These are phyloP conservation scores for Hyaloscypha finlandica DNA, from an alignment of 495 filamentous ascomycete genomes.

Conservation along the genomic window DNA sequence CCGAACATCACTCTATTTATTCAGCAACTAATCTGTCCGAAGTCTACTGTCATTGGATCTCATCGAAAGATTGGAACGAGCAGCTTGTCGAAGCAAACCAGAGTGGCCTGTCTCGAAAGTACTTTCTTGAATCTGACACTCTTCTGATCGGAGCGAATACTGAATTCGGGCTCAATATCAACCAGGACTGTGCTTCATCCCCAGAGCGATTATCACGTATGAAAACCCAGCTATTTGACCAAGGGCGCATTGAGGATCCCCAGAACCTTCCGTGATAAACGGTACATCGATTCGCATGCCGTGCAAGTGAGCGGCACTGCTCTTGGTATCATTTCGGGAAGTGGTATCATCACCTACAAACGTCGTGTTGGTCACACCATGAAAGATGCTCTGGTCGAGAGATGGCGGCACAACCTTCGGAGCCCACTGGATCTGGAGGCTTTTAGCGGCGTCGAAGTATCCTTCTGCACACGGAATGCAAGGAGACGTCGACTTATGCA, in stretches of 20 bases:
- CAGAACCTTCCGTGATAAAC: constrained; percentile 1
- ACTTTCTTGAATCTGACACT: neutral
- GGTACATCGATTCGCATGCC: constrained; percentile 11
- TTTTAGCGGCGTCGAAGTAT: constrained; percentile 15
- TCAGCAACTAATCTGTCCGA: neutral
- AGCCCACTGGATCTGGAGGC: constrained; percentile 4
- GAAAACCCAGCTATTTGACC: neutral
- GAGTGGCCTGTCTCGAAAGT: no score
- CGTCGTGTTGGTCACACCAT: constrained; percentile 15
- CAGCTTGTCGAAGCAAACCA: no score
- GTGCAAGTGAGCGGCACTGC: neutral
- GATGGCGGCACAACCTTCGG: constrained; percentile 12
- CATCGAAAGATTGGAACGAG: neutral
- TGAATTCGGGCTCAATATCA: no score
- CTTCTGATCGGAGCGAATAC: constrained; percentile 8
- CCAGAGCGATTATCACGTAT: no score
- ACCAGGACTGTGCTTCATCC: no score
- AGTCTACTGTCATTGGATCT: constrained; percentile 20
- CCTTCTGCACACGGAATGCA: constrained; percentile 19
- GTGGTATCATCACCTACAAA: constrained; percentile 13
- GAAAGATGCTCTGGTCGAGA: constrained; percentile 23
- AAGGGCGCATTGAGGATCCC: neutral
- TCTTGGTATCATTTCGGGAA: constrained; percentile 6
- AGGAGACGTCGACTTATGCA: constrained; percentile 9
- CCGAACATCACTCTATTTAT: neutral